Conservation (phyloP, 225 moss, liverwort and hornwort species). For the Bryoerythrophyllum caledonicum region DNA sequence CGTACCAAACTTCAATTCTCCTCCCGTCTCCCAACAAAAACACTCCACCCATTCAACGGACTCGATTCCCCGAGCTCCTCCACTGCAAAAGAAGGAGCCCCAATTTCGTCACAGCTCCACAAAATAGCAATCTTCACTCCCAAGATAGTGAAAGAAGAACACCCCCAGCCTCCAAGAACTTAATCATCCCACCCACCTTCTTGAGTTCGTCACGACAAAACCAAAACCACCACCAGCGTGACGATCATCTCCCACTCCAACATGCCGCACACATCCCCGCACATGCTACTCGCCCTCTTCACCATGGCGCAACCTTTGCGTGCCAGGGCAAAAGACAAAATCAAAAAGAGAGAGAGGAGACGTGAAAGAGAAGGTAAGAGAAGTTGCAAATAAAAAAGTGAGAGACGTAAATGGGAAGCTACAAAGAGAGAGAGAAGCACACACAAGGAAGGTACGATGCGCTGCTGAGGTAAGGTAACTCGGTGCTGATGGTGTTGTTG, state of each 20-base stretch:
- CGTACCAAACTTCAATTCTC: conserved; percentile 18
- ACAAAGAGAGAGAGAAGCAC: background rate
- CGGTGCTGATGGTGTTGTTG: background rate
- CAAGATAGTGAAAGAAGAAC: background rate
- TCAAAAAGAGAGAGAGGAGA: background rate
- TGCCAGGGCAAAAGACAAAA: background rate
- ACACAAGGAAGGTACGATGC: background rate
- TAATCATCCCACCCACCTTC: background rate
- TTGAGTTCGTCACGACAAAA: background rate
- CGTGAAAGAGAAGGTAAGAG: conserved; percentile 13
- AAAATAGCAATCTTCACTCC: background rate
- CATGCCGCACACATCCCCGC: conserved; percentile 34
- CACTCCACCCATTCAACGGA: background rate
- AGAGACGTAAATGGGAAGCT: background rate
- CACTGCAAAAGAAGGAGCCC: background rate
- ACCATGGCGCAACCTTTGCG: conserved; percentile 13
- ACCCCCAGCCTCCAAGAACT: conserved; percentile 1
- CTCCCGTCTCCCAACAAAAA: background rate
- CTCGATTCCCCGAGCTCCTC: background rate
- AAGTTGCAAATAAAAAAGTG: background rate
- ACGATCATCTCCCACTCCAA: background rate
- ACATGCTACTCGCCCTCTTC: conserved; percentile 27
- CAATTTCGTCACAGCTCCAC: background rate
- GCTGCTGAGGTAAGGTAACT: background rate
- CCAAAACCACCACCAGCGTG: background rate